A percentile compares a stretch with the other conserved stretches of the same genome.
These are phyloP conservation scores for Aspergillus bertholletiae DNA, from an alignment of 495 filamentous ascomycete species.

Conservation along the genomic window DNA sequence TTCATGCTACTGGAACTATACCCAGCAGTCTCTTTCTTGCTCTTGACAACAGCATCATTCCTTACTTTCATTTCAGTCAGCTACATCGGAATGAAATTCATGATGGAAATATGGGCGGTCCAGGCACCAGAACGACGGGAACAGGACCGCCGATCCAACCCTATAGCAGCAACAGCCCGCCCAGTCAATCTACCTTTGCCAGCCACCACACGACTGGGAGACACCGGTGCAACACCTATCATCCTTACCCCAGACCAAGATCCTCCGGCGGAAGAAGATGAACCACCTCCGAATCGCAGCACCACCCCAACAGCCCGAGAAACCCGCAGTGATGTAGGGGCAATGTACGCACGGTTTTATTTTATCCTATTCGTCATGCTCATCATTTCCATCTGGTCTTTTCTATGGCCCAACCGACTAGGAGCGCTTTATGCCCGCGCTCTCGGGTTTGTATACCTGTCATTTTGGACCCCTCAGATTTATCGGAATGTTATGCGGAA, in stretches of 20 bases:
- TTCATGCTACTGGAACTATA: constrained; percentile 64
- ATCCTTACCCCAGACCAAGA: constrained; percentile 87
- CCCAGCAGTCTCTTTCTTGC: constrained; percentile 62
- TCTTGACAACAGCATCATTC: constrained; percentile 65
- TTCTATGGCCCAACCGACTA: constrained; percentile 67
- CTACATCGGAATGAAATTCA: constrained; percentile 76
- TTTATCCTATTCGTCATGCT: constrained; percentile 65
- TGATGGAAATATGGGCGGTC: constrained; percentile 82
- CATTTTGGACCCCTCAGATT: constrained; percentile 90
- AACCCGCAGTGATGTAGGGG: constrained; percentile 56
- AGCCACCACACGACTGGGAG: constrained; percentile 46
- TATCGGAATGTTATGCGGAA: constrained; percentile 86
- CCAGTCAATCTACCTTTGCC: constrained; percentile 58
- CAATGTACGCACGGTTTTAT: constrained; percentile 78
- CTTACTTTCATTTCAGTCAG: constrained; percentile 69
- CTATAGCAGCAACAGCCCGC: constrained; percentile 21
- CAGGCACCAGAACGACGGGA: constrained; percentile 79
- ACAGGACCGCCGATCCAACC: constrained; percentile 33
- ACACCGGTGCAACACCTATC: constrained; percentile 57
- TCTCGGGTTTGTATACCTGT: constrained; percentile 70
- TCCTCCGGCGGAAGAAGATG: constrained; percentile 39
- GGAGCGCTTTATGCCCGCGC: constrained; percentile 68
- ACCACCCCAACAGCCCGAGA: constrained; percentile 32
- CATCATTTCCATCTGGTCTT: constrained; percentile 71
- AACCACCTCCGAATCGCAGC: constrained; percentile 24